phyloP scores from a whole-genome alignment of 164 flowering plant species.

The Macadamia tetraphylla region DNA sequence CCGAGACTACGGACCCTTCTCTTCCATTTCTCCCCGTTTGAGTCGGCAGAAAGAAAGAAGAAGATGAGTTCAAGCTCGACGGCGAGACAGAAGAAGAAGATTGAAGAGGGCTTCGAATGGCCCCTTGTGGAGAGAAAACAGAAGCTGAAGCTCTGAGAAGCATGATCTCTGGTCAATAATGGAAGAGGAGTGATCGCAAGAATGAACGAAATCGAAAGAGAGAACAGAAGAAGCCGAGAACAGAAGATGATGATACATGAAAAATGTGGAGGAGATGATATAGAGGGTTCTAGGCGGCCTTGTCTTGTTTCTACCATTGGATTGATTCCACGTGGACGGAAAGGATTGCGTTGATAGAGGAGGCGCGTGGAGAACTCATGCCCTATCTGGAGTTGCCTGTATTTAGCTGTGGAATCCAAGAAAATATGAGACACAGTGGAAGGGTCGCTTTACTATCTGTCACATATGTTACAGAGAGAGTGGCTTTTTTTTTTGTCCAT shows the following conservation, averaged over 20 bases:
- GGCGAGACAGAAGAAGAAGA: conserved; percentile 1
- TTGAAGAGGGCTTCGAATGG: neutral
- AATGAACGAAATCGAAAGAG: neutral
- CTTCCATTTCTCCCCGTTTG: neutral
- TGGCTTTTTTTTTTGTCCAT: too few relatives aligned
- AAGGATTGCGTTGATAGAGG: neutral
- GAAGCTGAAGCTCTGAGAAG: conserved; percentile 33
- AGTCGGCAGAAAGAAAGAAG: neutral
- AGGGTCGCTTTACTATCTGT: too few relatives aligned
- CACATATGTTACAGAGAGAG: too few relatives aligned
- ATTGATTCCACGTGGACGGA: neutral
- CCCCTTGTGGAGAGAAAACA: neutral
- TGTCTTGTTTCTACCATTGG: neutral
- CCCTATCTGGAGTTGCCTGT: neutral
- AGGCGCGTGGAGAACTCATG: neutral
- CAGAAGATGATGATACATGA: neutral
- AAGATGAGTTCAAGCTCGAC: too few relatives aligned
- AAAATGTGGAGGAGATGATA: conserved; percentile 6
- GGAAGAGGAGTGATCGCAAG: neutral
- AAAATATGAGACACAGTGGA: too few relatives aligned
- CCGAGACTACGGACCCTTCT: conserved; percentile 11
- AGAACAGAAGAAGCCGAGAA: too few relatives aligned
- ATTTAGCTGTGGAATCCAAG: too few relatives aligned
- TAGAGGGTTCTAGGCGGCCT: neutral
- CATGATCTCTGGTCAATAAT: conserved; percentile 22